Base-by-base conservation (phyloP, 371 early-diverging fungal genomes). In the Entomophthora muscae region DNA sequence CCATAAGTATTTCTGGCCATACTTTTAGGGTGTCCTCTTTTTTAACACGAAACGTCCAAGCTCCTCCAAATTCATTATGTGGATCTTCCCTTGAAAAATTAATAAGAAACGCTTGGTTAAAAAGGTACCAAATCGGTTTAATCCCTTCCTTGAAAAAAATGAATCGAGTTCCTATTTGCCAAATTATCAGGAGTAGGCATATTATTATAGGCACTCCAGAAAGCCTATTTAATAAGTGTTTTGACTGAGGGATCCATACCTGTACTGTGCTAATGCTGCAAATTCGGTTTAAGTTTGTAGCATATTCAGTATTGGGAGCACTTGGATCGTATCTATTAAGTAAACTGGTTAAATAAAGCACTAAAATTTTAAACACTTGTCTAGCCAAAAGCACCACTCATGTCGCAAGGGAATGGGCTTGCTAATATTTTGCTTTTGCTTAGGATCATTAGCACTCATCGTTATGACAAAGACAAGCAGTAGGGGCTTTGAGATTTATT, bases 31-130 rank as follows among this genome's bases (percentile, higher is more conserved):
- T 73, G 30, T 81, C 71, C 17, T 64, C 54, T 67, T 81, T 80
- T 60, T 80, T 70, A 53, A 85, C 81, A 64, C 80, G 76, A 61
- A 88, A 76, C 57, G 83, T 79, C 70, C 81, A 82, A 22, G 85
- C 79, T 7, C 90, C 90, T 60, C 90, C 90, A 63, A 83, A 75
- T 66, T 80, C 80, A 72, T 89, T 89, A 60, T 69, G 72, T 52
- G 79, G 78, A 71, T 89, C 90, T 71, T 89, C 90, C 90, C 90
- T 80, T 64, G 75, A 28, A 22, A 56, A 33, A 3, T 30, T 77
- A 76, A 42, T 77, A 78, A 24, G 76, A 75, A 29, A 71, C 73
- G 63, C 78, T 77, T 63, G 78, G 76, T 64, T 78, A 78, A 66
- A 60, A 75, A 78, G 28, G 59, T 66, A 69, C 69, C 69, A 69